Evolutionary conservation across 345 rosid genomes (phyloP).

Genomic region (Cardamine resedifolia): DNA sequence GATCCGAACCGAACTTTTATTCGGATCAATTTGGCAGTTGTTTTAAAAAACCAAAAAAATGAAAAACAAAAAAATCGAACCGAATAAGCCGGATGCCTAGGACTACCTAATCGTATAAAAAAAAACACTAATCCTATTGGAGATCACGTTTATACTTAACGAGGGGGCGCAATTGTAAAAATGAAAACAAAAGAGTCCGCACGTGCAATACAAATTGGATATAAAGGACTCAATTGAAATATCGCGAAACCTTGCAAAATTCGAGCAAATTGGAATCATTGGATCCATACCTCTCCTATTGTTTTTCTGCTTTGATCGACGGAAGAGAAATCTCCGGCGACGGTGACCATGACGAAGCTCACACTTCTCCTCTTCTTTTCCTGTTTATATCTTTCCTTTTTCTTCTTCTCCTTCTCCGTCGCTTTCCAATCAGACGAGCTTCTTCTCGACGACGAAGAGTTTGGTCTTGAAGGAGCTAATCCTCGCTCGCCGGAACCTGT

Average conservation of each 20-base stretch:
- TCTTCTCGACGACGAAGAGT: constrained; percentile 77
- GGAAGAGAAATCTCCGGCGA: not conserved
- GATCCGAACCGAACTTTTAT: too few species aligned
- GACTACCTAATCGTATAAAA: too few species aligned
- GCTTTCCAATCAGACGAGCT: constrained; percentile 92
- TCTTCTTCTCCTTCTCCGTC: constrained; percentile 8
- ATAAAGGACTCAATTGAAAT: not conserved
- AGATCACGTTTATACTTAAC: too few species aligned
- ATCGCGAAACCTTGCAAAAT: not conserved
- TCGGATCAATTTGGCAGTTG: too few species aligned
- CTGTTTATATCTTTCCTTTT: constrained; percentile 8
- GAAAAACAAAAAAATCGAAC: too few species aligned
- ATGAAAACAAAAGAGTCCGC: not conserved
- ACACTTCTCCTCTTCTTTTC: constrained; percentile 29
- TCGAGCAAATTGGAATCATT: not conserved
- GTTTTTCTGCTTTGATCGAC: not conserved
- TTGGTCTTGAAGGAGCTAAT: constrained; percentile 59
- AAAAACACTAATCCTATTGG: too few species aligned
- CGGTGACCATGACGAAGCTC: constrained; percentile 28
- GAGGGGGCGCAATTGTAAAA: too few species aligned
- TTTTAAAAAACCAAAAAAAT: too few species aligned
- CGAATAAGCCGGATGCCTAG: too few species aligned
- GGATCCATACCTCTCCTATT: not conserved
- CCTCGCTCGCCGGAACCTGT: constrained; percentile 42
- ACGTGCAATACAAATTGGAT: not conserved